These are phyloP conservation scores for Sporothrix sp. DNA, from an alignment of 2,329 filamentous ascomycete genomes.

Conservation along the genomic window DNA sequence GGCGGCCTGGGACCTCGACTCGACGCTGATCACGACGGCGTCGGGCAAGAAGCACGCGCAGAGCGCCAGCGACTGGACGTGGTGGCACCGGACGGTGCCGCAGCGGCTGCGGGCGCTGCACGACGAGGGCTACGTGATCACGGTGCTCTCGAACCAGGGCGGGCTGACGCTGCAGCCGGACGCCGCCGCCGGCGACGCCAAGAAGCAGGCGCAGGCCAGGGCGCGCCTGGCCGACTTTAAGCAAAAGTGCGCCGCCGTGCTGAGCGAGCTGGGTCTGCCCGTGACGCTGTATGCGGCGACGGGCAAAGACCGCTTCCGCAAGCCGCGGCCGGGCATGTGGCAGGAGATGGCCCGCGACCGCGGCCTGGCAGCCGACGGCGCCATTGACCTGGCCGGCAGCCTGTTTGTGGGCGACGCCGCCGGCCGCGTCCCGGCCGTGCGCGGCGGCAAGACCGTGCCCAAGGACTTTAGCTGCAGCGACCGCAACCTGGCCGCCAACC, in stretches of 20 bases:
- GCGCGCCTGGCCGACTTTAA: constrained; percentile 77
- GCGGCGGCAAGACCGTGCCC: constrained; percentile 39
- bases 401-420: constrained; percentile 87
- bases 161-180: constrained; percentile 67
- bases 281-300: constrained; percentile 80
- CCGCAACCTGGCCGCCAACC: constrained; percentile 75
- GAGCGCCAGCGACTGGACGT: constrained; percentile 76
- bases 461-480: constrained; percentile 60
- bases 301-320: constrained; percentile 69
- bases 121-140: constrained; percentile 49
- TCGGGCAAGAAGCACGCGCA: constrained; percentile 72
- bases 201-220: constrained; percentile 49
- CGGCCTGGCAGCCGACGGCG: constrained; percentile 22
- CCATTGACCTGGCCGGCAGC: constrained; percentile 58
- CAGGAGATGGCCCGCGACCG: constrained; percentile 46
- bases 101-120: constrained; percentile 56
- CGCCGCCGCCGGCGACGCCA: constrained; percentile 37
- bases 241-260: constrained; percentile 59
- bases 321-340: constrained; percentile 90
- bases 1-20: constrained; percentile 71
- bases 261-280: constrained; percentile 65
- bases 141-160: constrained; percentile 79
- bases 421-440: constrained; percentile 41
- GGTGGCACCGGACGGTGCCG: constrained; percentile 74
- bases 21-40: constrained; percentile 69